Percentiles rank a stretch among this genome's conserved stretches.
Conservation (phyloP, 139 green algal species). For the Pleodorina starrii region DNA sequence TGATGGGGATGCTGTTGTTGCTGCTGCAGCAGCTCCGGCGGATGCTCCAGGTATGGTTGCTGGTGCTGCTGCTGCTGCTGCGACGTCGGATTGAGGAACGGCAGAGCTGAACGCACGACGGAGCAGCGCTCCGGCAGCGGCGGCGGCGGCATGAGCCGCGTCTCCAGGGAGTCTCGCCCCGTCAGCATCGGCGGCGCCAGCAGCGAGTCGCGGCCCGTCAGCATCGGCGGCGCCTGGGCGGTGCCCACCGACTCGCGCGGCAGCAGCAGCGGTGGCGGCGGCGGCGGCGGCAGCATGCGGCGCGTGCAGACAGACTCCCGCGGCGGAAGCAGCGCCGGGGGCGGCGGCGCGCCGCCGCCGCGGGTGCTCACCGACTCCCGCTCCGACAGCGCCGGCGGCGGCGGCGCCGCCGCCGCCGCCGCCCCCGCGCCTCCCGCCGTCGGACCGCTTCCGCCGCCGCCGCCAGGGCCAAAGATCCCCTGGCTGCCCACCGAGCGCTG, state of each 20-base stretch:
- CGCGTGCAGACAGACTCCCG: neutral
- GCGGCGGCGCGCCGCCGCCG: neutral
- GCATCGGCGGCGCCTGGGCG: neutral
- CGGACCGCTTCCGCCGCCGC: neutral
- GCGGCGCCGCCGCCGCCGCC: neutral
- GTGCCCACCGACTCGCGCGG: constrained; percentile 30
- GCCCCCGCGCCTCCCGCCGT: neutral
- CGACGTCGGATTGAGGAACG: neutral
- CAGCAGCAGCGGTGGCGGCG: neutral
- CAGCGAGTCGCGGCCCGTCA: constrained; percentile 6
- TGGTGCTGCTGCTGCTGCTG: too few species aligned
- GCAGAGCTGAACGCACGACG: neutral
- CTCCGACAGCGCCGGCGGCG: neutral
- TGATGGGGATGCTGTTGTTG: neutral
- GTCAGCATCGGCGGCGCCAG: constrained; percentile 18
- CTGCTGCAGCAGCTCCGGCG: neutral
- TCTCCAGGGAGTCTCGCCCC: too few species aligned
- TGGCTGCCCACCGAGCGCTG: neutral
- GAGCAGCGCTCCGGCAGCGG: constrained; percentile 15
- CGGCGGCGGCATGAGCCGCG: constrained; percentile 4
- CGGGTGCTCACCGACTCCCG: constrained; percentile 3
- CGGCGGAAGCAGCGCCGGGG: neutral
- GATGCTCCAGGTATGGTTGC: neutral
- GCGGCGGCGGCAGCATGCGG: neutral
- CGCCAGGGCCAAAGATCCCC: neutral